Conservation (phyloP, 2,329 filamentous ascomycete species). For the Cladosporium cucumerinum region DNA sequence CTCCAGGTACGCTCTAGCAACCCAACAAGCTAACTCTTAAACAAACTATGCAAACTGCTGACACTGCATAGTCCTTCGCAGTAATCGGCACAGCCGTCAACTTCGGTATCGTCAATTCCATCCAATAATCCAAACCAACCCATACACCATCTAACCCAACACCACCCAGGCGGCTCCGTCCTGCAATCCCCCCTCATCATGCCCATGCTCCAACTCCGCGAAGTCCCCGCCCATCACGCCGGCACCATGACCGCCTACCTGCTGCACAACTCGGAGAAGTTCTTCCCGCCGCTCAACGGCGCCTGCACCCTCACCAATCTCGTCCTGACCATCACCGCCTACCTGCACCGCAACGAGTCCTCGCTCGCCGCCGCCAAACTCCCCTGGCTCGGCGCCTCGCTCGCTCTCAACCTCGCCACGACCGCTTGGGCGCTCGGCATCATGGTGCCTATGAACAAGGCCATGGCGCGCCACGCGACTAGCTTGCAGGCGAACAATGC, state of each 20-base stretch:
- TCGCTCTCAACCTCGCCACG: conserved; percentile 27
- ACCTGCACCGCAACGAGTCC: conserved; percentile 26
- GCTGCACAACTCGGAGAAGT: conserved; percentile 30
- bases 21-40: not conserved
- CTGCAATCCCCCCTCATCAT: conserved; percentile 34
- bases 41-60: not conserved
- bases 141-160: conserved; percentile 18
- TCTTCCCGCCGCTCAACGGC: conserved; percentile 34
- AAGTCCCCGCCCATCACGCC: conserved; percentile 28
- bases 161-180: conserved; percentile 25
- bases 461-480: conserved; percentile 26
- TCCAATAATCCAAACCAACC: not conserved
- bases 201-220: conserved; percentile 28
- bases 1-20: conserved; percentile 22
- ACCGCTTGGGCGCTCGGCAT: conserved; percentile 31
- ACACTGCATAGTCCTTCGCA: conserved; percentile 22
- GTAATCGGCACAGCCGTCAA: conserved; percentile 31
- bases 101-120: conserved; percentile 21
- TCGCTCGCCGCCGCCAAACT: conserved; percentile 25
- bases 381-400: conserved; percentile 24
- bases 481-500: conserved; percentile 25
- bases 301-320: conserved; percentile 32
- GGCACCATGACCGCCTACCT: conserved; percentile 30
- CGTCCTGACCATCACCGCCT: conserved; percentile 26
- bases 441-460: conserved; percentile 33